phyloP scores from a whole-genome alignment of 345 rosid species.

The Brassica juncea region DNA sequence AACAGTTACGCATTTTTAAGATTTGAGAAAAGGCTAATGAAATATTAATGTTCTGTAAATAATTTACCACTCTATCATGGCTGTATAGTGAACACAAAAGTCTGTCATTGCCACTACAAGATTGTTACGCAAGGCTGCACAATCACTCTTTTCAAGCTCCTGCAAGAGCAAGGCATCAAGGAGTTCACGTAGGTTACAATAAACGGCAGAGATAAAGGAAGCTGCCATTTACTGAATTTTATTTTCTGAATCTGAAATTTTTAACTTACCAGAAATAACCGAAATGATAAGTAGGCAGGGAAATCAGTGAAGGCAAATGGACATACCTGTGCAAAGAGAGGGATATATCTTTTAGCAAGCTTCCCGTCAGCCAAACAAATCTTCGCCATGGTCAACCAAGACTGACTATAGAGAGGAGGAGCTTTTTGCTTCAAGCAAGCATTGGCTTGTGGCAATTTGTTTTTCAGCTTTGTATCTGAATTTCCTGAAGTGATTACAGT shows the following conservation, averaged over 20 bases:
- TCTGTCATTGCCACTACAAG: slow-evolving; percentile 87
- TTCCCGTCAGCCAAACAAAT: slow-evolving; percentile 84
- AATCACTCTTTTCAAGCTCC: slow-evolving; percentile 95
- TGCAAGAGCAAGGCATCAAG: slow-evolving; percentile 38
- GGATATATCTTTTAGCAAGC: slow-evolving; percentile 85
- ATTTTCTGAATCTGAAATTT: not conserved
- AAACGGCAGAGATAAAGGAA: slow-evolving; percentile 12
- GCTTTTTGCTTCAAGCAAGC: slow-evolving; percentile 64
- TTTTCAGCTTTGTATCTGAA: slow-evolving; percentile 59
- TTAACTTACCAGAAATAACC: not conserved
- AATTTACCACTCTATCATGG: slow-evolving; percentile 88
- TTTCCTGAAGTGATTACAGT: slow-evolving; percentile 76
- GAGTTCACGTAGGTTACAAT: slow-evolving; percentile 4
- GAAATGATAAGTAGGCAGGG: not conserved
- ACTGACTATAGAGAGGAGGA: slow-evolving; percentile 73
- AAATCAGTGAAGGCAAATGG: slow-evolving; percentile 9
- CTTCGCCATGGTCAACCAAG: slow-evolving; percentile 95
- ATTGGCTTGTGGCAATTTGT: slow-evolving; percentile 53
- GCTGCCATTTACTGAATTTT: not conserved
- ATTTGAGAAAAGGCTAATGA: not conserved
- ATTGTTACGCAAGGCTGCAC: slow-evolving; percentile 86
- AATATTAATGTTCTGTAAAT: slow-evolving; percentile 19
- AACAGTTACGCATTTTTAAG: not conserved
- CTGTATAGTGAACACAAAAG: slow-evolving; percentile 90
- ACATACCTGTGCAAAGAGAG: slow-evolving; percentile 84